Base-by-base conservation (phyloP, 768 basidiomycete genomes). In the Serendipita sp. region DNA sequence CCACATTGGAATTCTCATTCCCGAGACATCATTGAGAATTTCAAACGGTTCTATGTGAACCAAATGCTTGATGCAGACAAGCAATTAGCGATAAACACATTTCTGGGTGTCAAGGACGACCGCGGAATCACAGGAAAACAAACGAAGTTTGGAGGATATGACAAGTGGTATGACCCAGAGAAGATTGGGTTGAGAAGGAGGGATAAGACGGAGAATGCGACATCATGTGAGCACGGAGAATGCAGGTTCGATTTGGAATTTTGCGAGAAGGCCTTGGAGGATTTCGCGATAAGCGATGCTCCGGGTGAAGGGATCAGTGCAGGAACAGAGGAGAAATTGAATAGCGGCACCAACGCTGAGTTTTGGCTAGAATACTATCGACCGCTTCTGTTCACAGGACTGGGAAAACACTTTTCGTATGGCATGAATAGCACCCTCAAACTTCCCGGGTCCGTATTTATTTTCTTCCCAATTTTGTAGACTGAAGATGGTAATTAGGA, bases 1-100 rank as follows among this genome's bases (percentile, higher is more conserved):
- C 90, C 90, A 0, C 92, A 96, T 68, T 98, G 95, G 94, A 92
- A 91, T 70, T 93, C 91, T 69, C 95, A 97, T 74, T 96, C 93
- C 1, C 79, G 95, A 41, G 94, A 97, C 72, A 91, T 97, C 70
- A 91, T 93, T 68, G 93, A 96, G 75, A 95, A 94, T 70, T 86
- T 98, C 63, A 80, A 91, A 60, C 83, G 95, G 18, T 96, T 95
- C 72, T 98, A 97, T 72, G 86, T 92, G 7, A 99, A 99, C 70
- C 91, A 90, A 4, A 77, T 98, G 51, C 80, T 95, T 2, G 95
- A 99, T 71, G 91, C 90, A 3, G 96, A 97, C 75, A 98, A 97
- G 73, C 96, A 99, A 75, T 81, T 88, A 7, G 94, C 95, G 3
- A 99, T 97, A 72, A 93, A 99, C 74, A 81, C 97, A n/a, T 98